Evolutionary conservation across 2,329 filamentous ascomycete species (phyloP).

Genomic region (Cytospora piceicola): DNA sequence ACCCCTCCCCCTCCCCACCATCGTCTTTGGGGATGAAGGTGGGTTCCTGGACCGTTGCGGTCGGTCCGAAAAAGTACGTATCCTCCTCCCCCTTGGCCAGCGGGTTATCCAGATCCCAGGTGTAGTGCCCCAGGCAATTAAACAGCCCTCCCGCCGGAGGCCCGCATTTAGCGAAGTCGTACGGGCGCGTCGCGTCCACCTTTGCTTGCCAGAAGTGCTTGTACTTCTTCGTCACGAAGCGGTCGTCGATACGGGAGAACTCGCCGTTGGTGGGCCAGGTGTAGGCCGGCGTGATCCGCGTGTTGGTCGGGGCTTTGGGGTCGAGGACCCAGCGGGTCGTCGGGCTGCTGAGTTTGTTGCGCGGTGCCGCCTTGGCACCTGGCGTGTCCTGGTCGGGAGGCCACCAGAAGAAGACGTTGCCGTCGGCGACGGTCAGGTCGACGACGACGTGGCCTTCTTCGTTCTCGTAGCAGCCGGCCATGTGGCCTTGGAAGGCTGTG

Average conservation of each 20-base stretch:
- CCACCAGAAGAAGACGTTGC: constrained; percentile 53
- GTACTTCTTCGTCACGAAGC: constrained; percentile 49
- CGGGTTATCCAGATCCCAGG: constrained; percentile 40
- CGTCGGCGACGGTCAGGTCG: constrained; percentile 47
- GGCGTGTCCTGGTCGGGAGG: constrained; percentile 41
- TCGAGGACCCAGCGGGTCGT: constrained; percentile 48
- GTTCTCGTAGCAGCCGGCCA: constrained; percentile 53
- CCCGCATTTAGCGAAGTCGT: constrained; percentile 50
- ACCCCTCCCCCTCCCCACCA: constrained; percentile 54
- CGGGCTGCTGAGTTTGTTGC: constrained; percentile 44
- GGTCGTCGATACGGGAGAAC: constrained; percentile 55
- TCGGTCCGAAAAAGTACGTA: constrained; percentile 50
- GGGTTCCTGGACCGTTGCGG: constrained; percentile 56
- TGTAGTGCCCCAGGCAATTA: constrained; percentile 51
- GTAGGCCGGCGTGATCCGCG: constrained; percentile 42
- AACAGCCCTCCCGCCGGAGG: constrained; percentile 49
- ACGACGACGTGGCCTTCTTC: constrained; percentile 49
- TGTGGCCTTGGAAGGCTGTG: constrained; percentile 50
- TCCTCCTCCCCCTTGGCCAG: constrained; percentile 41
- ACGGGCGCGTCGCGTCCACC: constrained; percentile 43
- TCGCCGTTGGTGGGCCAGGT: constrained; percentile 51
- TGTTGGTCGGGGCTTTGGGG: constrained; percentile 41
- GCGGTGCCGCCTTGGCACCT: constrained; percentile 34
- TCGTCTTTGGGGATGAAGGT: constrained; percentile 52
- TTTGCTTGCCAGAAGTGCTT: constrained; percentile 51